phyloP scores from a whole-genome alignment of 495 filamentous ascomycete genomes.

The Choiromyces venosus region DNA sequence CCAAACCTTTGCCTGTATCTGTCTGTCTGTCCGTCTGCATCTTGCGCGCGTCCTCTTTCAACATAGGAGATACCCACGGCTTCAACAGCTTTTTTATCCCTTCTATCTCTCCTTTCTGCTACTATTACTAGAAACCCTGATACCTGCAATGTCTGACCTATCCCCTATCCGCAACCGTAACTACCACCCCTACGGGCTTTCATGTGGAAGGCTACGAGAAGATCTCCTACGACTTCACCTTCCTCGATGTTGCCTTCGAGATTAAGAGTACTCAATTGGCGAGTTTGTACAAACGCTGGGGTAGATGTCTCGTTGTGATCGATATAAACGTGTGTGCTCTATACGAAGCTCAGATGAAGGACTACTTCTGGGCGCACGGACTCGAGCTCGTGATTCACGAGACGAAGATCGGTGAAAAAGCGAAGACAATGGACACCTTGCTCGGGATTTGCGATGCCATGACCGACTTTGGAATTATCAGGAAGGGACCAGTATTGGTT shows the following conservation, averaged over 20 bases:
- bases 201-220: conserved; percentile 61
- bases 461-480: conserved; percentile 59
- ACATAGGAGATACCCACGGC: background rate
- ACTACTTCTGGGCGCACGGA: conserved; percentile 51
- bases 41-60: background rate
- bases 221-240: conserved; percentile 60
- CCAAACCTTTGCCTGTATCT: too few relatives aligned
- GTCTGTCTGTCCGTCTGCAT: too few relatives aligned
- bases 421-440: conserved; percentile 58
- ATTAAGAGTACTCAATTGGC: conserved; percentile 51
- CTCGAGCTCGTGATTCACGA: conserved; percentile 56
- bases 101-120: conserved; percentile 7
- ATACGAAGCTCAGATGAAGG: conserved; percentile 55
- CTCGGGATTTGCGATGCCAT: conserved; percentile 58
- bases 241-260: conserved; percentile 59
- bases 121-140: background rate
- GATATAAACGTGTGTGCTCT: conserved; percentile 56
- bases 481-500: conserved; percentile 61
- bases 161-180: conserved; percentile 54
- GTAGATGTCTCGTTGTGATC: conserved; percentile 55
- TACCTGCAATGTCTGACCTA: conserved; percentile 55
- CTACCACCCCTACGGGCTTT: conserved; percentile 53
- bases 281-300: conserved; percentile 55
- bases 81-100: conserved; percentile 19
- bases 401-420: conserved; percentile 61